phyloP scores from a whole-genome alignment of 176 grass and related monocot species.

The Elaeis guineensis region DNA sequence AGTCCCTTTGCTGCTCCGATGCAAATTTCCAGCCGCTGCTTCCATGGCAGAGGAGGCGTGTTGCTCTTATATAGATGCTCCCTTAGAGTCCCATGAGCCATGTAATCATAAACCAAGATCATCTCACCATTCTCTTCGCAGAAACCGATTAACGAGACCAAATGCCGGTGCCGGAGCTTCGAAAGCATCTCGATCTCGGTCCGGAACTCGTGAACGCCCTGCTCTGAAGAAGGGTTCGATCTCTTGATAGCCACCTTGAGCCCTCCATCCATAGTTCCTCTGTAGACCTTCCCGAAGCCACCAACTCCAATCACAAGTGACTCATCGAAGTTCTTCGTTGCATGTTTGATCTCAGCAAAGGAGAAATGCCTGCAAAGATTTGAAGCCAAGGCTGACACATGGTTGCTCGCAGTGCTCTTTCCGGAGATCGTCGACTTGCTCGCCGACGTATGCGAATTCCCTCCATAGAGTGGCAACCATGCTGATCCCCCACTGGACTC shows the following conservation, averaged over 20 bases:
- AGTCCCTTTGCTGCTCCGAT: constrained; percentile 1
- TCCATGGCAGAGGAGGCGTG: constrained; percentile 4
- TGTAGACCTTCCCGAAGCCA: constrained; percentile 7
- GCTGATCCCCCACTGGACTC: background rate
- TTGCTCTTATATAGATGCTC: constrained; percentile 8
- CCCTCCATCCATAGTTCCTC: background rate
- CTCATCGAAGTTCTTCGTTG: constrained; percentile 5
- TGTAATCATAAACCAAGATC: constrained; percentile 12
- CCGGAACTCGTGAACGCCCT: constrained; percentile 6
- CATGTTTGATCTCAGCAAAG: constrained; percentile 1
- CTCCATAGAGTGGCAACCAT: constrained; percentile 2
- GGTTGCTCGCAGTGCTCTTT: constrained; percentile 3
- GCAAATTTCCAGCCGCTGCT: constrained; percentile 5
- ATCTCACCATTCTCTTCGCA: constrained; percentile 15
- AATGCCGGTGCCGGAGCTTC: constrained; percentile 3
- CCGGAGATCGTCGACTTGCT: constrained; percentile 1
- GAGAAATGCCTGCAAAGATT: constrained; percentile 1
- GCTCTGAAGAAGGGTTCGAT: constrained; percentile 7
- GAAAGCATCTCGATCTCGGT: constrained; percentile 13
- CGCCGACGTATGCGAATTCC: background rate
- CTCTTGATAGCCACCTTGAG: constrained; percentile 4
- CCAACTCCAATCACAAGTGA: constrained; percentile 3
- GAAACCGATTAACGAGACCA: constrained; percentile 12
- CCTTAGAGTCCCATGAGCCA: constrained; percentile 6
- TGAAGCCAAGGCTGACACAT: background rate